These are phyloP conservation scores for Aspergillus awamori DNA, from an alignment of 2,329 filamentous ascomycete species.

Conservation along the genomic window DNA sequence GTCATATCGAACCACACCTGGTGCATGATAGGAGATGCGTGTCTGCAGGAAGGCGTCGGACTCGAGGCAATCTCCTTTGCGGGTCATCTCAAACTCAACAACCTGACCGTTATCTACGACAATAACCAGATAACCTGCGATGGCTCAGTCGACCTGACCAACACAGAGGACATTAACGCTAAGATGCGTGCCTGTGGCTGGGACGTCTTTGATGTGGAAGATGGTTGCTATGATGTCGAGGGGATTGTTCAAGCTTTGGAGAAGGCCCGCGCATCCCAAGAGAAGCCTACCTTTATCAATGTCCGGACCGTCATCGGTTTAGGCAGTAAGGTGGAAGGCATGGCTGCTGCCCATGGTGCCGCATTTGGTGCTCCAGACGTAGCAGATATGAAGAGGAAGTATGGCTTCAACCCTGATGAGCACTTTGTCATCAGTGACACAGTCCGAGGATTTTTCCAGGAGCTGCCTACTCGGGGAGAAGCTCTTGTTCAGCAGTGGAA, in stretches of 20 bases:
- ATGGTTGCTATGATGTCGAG: conserved; percentile 57
- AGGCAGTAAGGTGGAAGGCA: conserved; percentile 49
- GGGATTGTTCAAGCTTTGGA: conserved; percentile 53
- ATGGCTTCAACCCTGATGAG: conserved; percentile 55
- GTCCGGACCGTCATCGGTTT: conserved; percentile 60
- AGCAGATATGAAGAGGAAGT: conserved; percentile 56
- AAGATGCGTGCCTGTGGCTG: conserved; percentile 62
- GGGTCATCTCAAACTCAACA: conserved; percentile 59
- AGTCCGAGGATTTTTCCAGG: conserved; percentile 57
- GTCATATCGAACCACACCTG: conserved; percentile 57
- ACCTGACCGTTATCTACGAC: conserved; percentile 62
- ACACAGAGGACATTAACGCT: conserved; percentile 59
- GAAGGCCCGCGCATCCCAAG: conserved; percentile 45
- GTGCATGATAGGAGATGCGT: conserved; percentile 63
- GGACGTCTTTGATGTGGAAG: conserved; percentile 58
- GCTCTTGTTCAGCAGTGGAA: conserved; percentile 54
- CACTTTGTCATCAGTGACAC: conserved; percentile 51
- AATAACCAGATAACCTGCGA: conserved; percentile 65
- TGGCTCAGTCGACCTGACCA: conserved; percentile 57
- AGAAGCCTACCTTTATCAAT: conserved; percentile 63
- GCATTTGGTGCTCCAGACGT: conserved; percentile 60
- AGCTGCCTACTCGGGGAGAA: conserved; percentile 51
- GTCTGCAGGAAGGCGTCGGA: conserved; percentile 61
- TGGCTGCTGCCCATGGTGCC: conserved; percentile 60
- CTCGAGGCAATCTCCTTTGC: conserved; percentile 60